Evolutionary conservation across 2,329 filamentous ascomycete species (phyloP).

Genomic region (Cryphonectria nitschkei): DNA sequence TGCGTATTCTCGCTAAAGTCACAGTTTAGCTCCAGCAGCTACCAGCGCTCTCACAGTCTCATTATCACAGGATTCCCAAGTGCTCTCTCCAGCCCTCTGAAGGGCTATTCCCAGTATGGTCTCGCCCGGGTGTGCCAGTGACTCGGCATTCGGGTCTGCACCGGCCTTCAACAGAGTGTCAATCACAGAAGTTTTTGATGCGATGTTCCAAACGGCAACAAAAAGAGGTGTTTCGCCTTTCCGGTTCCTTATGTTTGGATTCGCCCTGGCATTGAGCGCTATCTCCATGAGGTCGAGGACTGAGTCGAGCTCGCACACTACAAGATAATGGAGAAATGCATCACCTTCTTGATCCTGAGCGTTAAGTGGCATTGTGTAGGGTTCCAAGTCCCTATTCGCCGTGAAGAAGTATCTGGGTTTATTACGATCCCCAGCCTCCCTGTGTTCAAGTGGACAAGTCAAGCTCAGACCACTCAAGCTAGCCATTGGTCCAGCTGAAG

Average conservation of each 20-base stretch:
- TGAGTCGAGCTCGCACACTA: neutral
- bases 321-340: neutral
- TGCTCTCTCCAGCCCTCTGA: neutral
- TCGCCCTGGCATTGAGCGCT: neutral
- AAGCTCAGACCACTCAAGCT: neutral
- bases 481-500: too few relatives aligned
- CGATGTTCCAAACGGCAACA: neutral
- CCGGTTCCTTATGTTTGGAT: neutral
- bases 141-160: constrained; percentile 3
- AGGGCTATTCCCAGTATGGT: neutral
- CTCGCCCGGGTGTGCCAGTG: neutral
- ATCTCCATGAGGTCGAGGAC: neutral
- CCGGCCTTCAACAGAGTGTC: neutral
- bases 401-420: too few relatives aligned
- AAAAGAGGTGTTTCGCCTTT: neutral
- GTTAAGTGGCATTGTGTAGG: neutral
- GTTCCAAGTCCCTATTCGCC: neutral
- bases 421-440: too few relatives aligned
- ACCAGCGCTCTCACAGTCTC: neutral
- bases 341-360: neutral
- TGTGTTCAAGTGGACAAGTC: neutral
- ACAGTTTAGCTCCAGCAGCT: neutral
- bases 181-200: neutral
- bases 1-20: neutral
- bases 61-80: neutral